Percentiles rank a stretch among this genome's conserved stretches.
These are phyloP conservation scores for Penicillium fuscoglaucum DNA, from an alignment of 2,329 filamentous ascomycete genomes.

Conservation along the genomic window DNA sequence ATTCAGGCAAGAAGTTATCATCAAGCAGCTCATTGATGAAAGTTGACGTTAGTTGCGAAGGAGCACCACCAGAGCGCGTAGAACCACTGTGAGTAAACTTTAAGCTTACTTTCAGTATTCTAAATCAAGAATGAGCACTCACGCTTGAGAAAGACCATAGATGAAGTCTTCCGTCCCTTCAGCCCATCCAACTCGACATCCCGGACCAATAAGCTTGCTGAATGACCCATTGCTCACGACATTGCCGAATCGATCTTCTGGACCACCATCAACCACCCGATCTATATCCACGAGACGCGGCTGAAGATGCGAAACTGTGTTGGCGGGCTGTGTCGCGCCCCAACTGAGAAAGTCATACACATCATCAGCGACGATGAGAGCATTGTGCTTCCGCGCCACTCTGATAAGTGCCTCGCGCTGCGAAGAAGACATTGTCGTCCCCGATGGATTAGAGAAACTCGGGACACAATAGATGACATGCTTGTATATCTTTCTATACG, in stretches of 20 bases:
- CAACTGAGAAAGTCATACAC: constrained; percentile 89
- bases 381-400: constrained; percentile 72
- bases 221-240: constrained; percentile 81
- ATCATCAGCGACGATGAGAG: constrained; percentile 78
- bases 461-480: constrained; percentile 27
- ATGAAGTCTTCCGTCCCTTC: constrained; percentile 65
- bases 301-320: constrained; percentile 32
- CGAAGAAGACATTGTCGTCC: constrained; percentile 12
- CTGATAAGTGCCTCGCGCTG: constrained; percentile 66
- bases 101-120: neutral
- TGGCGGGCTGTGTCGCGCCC: constrained; percentile 31
- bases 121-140: constrained; percentile 31
- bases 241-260: constrained; percentile 67
- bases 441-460: constrained; percentile 24
- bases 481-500: constrained; percentile 19
- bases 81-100: constrained; percentile 16
- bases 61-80: constrained; percentile 55
- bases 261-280: constrained; percentile 59
- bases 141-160: constrained; percentile 57
- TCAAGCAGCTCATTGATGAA: constrained; percentile 55
- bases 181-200: constrained; percentile 78
- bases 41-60: constrained; percentile 57
- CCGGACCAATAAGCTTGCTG: constrained; percentile 78
- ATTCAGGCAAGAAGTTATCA: constrained; percentile 50
- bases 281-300: constrained; percentile 77